These are phyloP conservation scores for Ascobolus immersus DNA, from an alignment of 495 filamentous ascomycete species.

Conservation along the genomic window DNA sequence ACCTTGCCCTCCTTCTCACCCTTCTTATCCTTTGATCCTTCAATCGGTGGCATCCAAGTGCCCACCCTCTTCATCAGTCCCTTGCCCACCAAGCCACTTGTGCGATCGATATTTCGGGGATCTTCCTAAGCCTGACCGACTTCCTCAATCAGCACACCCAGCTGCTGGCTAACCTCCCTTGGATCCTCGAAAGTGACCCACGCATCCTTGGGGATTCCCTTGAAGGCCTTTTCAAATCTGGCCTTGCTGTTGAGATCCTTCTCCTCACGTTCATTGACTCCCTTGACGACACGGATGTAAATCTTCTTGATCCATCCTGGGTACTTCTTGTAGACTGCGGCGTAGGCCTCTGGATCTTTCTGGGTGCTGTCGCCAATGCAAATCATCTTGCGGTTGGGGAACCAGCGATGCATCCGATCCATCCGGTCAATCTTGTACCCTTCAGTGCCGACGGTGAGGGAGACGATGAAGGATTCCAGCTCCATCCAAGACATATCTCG, in stretches of 20 bases:
- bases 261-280: conserved; percentile 43
- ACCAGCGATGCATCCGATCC: conserved; percentile 43
- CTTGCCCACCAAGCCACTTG: too few species aligned
- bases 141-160: conserved; percentile 23
- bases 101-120: too few species aligned
- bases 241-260: conserved; percentile 41
- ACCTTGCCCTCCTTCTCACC: too few species aligned
- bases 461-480: conserved; percentile 48
- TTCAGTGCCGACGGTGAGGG: conserved; percentile 55
- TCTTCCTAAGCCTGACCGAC: too few species aligned
- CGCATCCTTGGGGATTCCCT: conserved; percentile 36
- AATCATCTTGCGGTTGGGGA: conserved; percentile 55
- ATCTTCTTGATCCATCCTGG: conserved; percentile 56
- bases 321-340: conserved; percentile 35
- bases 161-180: conserved; percentile 29
- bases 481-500: conserved; percentile 78
- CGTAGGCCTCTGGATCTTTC: conserved; percentile 75
- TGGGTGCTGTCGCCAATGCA: conserved; percentile 81
- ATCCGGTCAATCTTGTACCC: conserved; percentile 71
- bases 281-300: conserved; percentile 56
- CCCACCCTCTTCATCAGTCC: too few species aligned
- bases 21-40: too few species aligned
- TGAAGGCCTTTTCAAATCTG: conserved; percentile 66
- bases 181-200: conserved; percentile 68
- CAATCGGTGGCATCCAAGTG: too few species aligned